A percentile compares a stretch with the other conserved stretches of the same genome.
phyloP scores from a whole-genome alignment of 2,329 filamentous ascomycete species.

The Cytospora piceicola region DNA sequence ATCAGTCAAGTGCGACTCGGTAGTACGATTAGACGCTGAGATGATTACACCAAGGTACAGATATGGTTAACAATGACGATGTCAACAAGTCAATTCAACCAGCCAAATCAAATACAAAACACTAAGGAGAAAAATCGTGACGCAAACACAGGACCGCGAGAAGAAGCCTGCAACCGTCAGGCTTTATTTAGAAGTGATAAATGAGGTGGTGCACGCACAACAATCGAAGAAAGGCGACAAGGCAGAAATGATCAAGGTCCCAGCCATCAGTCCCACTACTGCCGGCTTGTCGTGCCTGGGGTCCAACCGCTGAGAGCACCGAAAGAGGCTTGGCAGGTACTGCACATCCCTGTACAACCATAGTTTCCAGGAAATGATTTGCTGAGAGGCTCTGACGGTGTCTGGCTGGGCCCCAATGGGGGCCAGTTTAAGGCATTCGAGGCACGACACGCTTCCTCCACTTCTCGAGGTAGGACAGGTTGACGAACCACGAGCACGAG shows the following conservation, averaged over 20 bases:
- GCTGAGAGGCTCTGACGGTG: neutral
- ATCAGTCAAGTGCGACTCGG: constrained; percentile 8
- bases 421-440: neutral
- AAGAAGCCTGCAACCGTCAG: constrained; percentile 1
- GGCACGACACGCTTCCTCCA: constrained; percentile 21
- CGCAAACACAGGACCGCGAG: constrained; percentile 2
- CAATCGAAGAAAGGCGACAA: constrained; percentile 2
- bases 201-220: neutral
- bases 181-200: constrained; percentile 15
- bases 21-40: constrained; percentile 7
- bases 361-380: constrained; percentile 22
- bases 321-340: constrained; percentile 28
- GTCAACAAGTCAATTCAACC: constrained; percentile 7
- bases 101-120: constrained; percentile 13
- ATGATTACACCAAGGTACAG: constrained; percentile 6
- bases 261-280: constrained; percentile 15
- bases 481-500: constrained; percentile 28
- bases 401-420: constrained; percentile 29
- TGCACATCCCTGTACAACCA: constrained; percentile 20
- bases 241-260: neutral
- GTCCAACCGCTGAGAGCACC: constrained; percentile 18
- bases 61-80: constrained; percentile 16
- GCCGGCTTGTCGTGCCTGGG: constrained; percentile 15
- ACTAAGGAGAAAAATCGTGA: constrained; percentile 11
- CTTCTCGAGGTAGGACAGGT: constrained; percentile 17